Percentiles rank a stretch among this genome's conserved stretches.
phyloP scores from a whole-genome alignment of 352 stramenopile genomes.

The Thraustochytrium sp. region DNA sequence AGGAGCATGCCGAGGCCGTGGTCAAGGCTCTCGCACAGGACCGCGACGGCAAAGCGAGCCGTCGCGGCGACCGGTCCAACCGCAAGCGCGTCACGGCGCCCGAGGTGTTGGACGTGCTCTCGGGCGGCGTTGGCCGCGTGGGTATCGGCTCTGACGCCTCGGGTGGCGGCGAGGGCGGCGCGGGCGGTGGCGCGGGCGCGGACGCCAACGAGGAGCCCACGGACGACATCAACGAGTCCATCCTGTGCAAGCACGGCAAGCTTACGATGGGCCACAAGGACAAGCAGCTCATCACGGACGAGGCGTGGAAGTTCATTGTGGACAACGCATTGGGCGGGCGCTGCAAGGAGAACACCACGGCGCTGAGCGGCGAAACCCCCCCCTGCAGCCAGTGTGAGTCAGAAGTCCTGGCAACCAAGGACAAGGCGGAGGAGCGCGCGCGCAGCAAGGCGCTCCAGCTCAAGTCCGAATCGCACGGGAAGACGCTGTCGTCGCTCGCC shows the following conservation, averaged over 20 bases:
- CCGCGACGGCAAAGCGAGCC: not conserved
- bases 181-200: too few species aligned
- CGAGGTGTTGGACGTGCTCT: not conserved
- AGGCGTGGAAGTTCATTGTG: not conserved
- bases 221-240: not conserved
- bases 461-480: not conserved
- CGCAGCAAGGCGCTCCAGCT: not conserved
- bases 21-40: not conserved
- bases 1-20: not conserved
- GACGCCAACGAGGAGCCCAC: not conserved
- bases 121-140: too few species aligned
- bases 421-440: not conserved
- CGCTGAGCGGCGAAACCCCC: not conserved
- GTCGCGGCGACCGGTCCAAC: not conserved
- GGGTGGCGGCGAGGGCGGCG: too few species aligned
- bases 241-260: not conserved
- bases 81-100: not conserved
- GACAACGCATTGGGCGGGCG: not conserved
- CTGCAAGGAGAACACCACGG: not conserved
- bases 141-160: too few species aligned
- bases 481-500: not conserved
- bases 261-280: not conserved
- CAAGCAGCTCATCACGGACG: not conserved
- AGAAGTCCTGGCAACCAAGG: not conserved
- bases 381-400: not conserved